Evolutionary conservation across 768 basidiomycete species (phyloP), one percentile per base, ranked within the genome.

Genomic region (Mycena olivaceomarginata): DNA sequence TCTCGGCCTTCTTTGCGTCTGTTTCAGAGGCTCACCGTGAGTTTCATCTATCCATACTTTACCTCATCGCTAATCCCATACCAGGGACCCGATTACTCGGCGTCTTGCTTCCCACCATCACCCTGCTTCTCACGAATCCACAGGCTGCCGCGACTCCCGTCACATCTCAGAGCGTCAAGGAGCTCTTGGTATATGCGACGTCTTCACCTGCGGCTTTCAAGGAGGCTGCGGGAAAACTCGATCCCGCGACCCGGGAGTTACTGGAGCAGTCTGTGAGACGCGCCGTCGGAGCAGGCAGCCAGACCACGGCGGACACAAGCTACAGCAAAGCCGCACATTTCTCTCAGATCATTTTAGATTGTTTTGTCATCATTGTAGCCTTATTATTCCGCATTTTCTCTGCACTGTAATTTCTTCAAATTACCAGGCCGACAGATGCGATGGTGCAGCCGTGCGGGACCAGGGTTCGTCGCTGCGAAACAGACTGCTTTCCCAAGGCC

Each of bases 231-330:
- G 89, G 87, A 11, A 92, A 90, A 65, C 88, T 99, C 25, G 93
- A 94, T 40, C 82, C 88, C 88, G 0, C 31, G 31, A 31, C 31
- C 89, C 87, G 93, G 60, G 92, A 93, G 64, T 85, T 90, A 31
- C 83, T 99, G 67, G 98, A 99, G 83, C 88, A 90, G 59, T 94
- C 95, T 0, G 91, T 98, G 66, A 91, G 97, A 76, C 93, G 93
- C 31, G 31, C 31, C 31, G 31, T 31, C 31, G 31, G 31, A 31
- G 31, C 31, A 31, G 31, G 31, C 31, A 31, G 31, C 31, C 31
- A 31, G 31, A 31, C 31, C 31, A 31, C 31, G 31, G 31, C 31
- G 31, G 31, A 31, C 31, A 31, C 31, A 31, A 31, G 31, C 31
- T 4, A 31, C 31, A 31, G 31, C 31, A 3, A 31, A 31, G 31